These are phyloP conservation scores for Ophiocordyceps camponoti-saundersi DNA, from an alignment of 2,329 filamentous ascomycete species.

Conservation along the genomic window DNA sequence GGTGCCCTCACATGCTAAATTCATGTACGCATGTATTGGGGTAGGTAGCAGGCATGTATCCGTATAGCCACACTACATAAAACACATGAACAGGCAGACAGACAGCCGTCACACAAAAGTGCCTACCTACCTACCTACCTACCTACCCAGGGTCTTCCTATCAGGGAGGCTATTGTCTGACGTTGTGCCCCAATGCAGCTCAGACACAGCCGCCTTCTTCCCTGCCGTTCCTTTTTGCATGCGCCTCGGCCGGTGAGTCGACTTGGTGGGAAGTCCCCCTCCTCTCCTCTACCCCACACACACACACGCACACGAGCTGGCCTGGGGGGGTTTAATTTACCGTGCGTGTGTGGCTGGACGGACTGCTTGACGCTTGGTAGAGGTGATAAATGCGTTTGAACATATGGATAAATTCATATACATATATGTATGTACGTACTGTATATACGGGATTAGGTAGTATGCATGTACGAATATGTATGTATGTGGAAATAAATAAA, in stretches of 20 bases:
- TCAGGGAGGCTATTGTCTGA: not conserved
- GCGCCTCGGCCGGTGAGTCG: not conserved
- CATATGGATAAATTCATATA: no score
- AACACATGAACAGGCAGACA: not conserved
- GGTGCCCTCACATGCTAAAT: no score
- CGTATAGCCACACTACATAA: no score
- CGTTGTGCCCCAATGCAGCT: not conserved
- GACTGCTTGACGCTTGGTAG: no score
- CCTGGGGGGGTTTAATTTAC: not conserved
- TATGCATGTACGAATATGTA: no score
- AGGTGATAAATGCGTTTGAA: no score
- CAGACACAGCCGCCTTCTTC: not conserved
- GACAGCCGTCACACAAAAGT: not conserved
- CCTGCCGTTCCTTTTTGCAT: not conserved
- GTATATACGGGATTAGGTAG: no score
- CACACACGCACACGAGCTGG: not conserved
- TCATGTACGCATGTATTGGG: no score
- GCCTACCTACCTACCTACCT: not conserved
- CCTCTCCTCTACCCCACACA: not conserved
- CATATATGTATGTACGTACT: no score
- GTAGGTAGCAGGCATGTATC: not conserved
- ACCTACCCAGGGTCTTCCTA: not conserved
- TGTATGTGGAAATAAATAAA: no score
- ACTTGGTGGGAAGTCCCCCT: no score
- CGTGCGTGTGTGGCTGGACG: no score